Percentiles rank a stretch among this genome's conserved stretches.
Conservation (phyloP, 352 stramenopile genomes). For the Globisporangium apiculatum region DNA sequence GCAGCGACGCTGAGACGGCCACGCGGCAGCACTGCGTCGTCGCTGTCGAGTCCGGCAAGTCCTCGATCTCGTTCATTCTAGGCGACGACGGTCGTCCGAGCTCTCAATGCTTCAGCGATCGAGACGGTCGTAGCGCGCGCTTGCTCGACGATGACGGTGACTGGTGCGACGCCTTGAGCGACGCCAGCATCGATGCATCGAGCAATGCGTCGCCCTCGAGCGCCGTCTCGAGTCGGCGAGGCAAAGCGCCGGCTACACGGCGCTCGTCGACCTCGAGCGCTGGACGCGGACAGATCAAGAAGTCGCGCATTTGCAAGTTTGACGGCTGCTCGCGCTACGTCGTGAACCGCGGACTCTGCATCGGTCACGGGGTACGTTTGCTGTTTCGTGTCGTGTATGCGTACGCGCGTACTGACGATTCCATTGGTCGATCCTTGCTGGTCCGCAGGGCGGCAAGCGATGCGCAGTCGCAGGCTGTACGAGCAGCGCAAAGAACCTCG, state of each 20-base stretch:
- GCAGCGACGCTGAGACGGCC: neutral
- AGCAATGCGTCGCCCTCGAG: neutral
- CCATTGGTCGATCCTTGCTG: neutral
- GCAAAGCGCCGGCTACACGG: slow-evolving; percentile 1
- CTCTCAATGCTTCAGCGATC: neutral
- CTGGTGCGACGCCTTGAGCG: slow-evolving; percentile 19
- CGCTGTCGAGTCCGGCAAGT: slow-evolving; percentile 11
- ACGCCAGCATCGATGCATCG: slow-evolving; percentile 18
- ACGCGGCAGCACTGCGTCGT: slow-evolving; percentile 3
- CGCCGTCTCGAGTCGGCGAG: neutral
- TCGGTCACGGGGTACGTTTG: slow-evolving; percentile 49
- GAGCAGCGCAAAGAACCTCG: slow-evolving; percentile 70
- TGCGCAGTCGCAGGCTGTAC: slow-evolving; percentile 56
- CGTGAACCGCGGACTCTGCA: slow-evolving; percentile 69
- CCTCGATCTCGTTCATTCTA: slow-evolving; percentile 26
- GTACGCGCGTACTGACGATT: neutral
- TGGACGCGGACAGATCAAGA: slow-evolving; percentile 29
- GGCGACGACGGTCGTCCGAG: slow-evolving; percentile 4
- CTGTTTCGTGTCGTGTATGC: neutral
- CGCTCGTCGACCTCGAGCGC: neutral
- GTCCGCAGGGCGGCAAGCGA: slow-evolving; percentile 52
- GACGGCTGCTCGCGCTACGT: slow-evolving; percentile 71
- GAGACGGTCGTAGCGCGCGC: neutral
- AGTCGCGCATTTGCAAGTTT: slow-evolving; percentile 72
- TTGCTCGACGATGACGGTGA: neutral